A percentile compares a stretch with the other conserved stretches of the same genome.
Evolutionary conservation across 2,329 filamentous ascomycete species (phyloP).

Genomic region (Allantophomopsis lycopodina): DNA sequence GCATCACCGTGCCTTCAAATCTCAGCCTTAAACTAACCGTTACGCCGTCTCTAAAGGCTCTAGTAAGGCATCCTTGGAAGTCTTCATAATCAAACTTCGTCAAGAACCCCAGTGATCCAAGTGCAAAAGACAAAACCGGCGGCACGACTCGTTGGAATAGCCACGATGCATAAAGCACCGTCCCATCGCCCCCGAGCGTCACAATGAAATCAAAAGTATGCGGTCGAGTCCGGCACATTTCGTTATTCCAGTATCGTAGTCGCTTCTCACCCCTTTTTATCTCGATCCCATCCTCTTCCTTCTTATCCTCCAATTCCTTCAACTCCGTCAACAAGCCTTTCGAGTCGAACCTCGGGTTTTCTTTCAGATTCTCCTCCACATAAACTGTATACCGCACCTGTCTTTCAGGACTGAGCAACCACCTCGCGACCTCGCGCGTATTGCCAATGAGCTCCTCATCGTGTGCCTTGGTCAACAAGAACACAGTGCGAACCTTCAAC

Average conservation of each 20-base stretch:
- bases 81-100: constrained; percentile 90
- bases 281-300: constrained; percentile 3
- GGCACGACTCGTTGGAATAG: constrained; percentile 92
- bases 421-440: constrained; percentile 63
- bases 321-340: constrained; percentile 49
- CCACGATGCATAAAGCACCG: constrained; percentile 92
- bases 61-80: constrained; percentile 53
- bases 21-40: constrained; percentile 77
- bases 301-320: constrained; percentile 12
- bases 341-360: constrained; percentile 61
- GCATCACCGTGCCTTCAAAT: constrained; percentile 91
- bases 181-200: constrained; percentile 89
- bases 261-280: constrained; percentile 19
- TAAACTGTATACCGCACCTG: constrained; percentile 63
- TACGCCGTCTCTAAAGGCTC: constrained; percentile 69
- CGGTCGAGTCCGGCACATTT: constrained; percentile 63
- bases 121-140: constrained; percentile 78
- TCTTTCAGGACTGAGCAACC: constrained; percentile 63
- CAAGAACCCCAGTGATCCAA: constrained; percentile 86
- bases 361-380: constrained; percentile 63
- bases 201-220: constrained; percentile 91
- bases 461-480: constrained; percentile 84
- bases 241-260: constrained; percentile 71
- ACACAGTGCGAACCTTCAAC: constrained; percentile 70
- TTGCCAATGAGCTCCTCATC: constrained; percentile 68